phyloP scores from a whole-genome alignment of 352 stramenopile species.

The Poterioochromonas sp. region DNA sequence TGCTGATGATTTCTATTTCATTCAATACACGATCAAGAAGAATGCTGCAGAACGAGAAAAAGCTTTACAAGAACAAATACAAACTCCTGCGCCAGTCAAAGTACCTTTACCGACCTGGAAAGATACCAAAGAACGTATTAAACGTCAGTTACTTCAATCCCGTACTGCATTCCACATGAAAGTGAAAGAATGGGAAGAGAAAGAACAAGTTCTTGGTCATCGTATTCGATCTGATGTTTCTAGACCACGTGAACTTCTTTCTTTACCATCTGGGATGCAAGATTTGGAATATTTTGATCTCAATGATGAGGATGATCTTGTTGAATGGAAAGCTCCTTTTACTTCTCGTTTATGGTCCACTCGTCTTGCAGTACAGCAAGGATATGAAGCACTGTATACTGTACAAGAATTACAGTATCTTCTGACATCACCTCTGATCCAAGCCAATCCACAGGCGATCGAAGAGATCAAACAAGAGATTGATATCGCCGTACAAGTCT shows the following conservation, averaged over 20 bases:
- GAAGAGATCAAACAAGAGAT: constrained; percentile 26
- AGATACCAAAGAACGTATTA: constrained; percentile 33
- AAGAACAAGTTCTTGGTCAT: constrained; percentile 25
- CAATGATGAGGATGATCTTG: background rate
- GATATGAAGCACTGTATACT: constrained; percentile 31
- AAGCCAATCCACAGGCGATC: background rate
- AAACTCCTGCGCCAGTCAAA: background rate
- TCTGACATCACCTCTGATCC: background rate
- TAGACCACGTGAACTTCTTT: background rate
- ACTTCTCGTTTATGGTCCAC: constrained; percentile 9
- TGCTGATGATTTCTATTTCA: constrained; percentile 30
- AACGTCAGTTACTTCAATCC: background rate
- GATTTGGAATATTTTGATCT: constrained; percentile 9
- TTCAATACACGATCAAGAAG: constrained; percentile 28
- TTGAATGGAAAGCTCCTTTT: constrained; percentile 19
- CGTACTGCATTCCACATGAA: background rate
- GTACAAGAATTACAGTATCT: constrained; percentile 29
- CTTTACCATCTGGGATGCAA: background rate
- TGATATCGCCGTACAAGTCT: background rate
- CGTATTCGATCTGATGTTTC: background rate
- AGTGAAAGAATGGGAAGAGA: constrained; percentile 12
- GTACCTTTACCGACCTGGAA: constrained; percentile 26
- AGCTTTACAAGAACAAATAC: background rate
- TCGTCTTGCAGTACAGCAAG: constrained; percentile 9
- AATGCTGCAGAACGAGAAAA: background rate